Evolutionary conservation across 2,329 filamentous ascomycete genomes (phyloP).

Genomic region (Ambrosiella cleistominuta): DNA sequence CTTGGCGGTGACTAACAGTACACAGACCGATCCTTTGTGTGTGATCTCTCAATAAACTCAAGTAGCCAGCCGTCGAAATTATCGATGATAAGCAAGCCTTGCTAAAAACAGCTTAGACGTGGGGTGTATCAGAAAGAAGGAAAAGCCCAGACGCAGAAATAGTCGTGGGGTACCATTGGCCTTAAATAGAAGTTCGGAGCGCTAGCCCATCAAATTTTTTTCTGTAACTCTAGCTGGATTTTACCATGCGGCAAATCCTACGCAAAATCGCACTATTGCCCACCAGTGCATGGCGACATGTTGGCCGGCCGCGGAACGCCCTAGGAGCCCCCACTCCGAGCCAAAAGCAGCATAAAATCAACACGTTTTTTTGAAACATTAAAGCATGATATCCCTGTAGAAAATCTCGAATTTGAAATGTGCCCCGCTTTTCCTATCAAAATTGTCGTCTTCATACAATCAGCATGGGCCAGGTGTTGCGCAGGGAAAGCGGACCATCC

Average conservation of each 20-base stretch:
- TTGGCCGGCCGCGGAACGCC: not conserved
- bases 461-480: not conserved
- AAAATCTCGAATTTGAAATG: not conserved
- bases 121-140: not conserved
- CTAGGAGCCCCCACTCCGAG: not conserved
- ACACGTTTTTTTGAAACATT: not conserved
- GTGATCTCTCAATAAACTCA: no score
- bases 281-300: no score
- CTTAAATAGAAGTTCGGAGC: conserved; percentile 2
- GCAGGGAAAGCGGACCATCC: not conserved
- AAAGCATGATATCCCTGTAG: not conserved
- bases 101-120: not conserved
- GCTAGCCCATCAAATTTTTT: not conserved
- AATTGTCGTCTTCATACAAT: not conserved
- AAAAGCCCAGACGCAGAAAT: not conserved
- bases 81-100: not conserved
- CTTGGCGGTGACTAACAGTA: not conserved
- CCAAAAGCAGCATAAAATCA: not conserved
- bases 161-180: not conserved
- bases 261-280: no score
- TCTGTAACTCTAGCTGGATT: not conserved
- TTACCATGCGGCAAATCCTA: not conserved
- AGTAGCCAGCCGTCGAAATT: not conserved
- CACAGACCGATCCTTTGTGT: not conserved
- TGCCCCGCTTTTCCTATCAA: not conserved